phyloP scores from a whole-genome alignment of 2,329 filamentous ascomycete genomes.

The Cadophora gregata region DNA sequence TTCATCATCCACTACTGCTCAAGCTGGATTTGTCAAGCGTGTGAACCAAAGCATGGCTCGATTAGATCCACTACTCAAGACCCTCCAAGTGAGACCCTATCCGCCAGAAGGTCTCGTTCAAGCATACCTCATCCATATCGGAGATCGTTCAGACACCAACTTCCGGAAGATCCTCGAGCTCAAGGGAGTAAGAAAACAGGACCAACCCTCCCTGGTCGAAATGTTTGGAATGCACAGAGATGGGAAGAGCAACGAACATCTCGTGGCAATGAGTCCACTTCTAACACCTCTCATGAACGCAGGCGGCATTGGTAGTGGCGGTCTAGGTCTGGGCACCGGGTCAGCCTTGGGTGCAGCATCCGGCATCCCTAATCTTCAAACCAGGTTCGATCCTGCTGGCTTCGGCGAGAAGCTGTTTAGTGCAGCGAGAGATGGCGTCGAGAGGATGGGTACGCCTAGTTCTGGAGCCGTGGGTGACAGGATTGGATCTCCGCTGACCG shows the following conservation, averaged over 20 bases:
- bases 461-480: slow-evolving; percentile 32
- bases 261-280: slow-evolving; percentile 73
- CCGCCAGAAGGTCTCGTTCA: slow-evolving; percentile 94
- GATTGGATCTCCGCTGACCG: slow-evolving; percentile 44
- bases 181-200: slow-evolving; percentile 86
- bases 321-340: slow-evolving; percentile 52
- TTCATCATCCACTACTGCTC: slow-evolving; percentile 37
- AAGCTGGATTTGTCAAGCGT: slow-evolving; percentile 78
- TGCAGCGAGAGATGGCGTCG: slow-evolving; percentile 83
- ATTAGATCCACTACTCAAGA: slow-evolving; percentile 93
- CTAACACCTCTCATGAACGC: slow-evolving; percentile 69
- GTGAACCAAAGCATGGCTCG: slow-evolving; percentile 84
- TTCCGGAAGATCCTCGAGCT: slow-evolving; percentile 96
- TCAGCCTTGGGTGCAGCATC: slow-evolving; percentile 48
- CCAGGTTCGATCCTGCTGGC: slow-evolving; percentile 79
- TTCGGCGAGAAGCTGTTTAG: slow-evolving; percentile 89
- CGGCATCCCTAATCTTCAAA: slow-evolving; percentile 49
- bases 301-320: slow-evolving; percentile 51
- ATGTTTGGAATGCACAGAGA: slow-evolving; percentile 84
- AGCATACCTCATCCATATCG: slow-evolving; percentile 96
- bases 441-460: slow-evolving; percentile 64
- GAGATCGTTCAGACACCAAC: slow-evolving; percentile 89
- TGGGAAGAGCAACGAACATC: slow-evolving; percentile 69
- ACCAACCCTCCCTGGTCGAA: slow-evolving; percentile 83
- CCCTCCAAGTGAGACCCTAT: slow-evolving; percentile 88